Conservation (phyloP, 768 basidiomycete species). For the Suillus hirtellus region DNA sequence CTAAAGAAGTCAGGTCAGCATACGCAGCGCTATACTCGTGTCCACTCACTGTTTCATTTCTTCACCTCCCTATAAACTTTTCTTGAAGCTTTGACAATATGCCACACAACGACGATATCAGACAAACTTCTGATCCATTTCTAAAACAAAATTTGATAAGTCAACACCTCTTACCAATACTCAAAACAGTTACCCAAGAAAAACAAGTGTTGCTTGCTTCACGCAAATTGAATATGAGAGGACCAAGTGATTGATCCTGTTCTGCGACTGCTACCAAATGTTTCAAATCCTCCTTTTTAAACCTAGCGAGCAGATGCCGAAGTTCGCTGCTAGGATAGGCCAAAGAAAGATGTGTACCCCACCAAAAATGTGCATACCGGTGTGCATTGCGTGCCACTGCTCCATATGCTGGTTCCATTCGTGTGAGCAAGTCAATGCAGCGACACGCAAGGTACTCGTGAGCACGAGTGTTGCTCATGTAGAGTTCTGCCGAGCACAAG, state of each 20-base stretch:
- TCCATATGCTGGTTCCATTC: neutral
- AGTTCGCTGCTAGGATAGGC: neutral
- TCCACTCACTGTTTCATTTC: neutral
- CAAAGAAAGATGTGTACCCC: neutral
- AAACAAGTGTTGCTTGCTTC: neutral
- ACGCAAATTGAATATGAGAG: neutral
- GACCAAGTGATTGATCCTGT: neutral
- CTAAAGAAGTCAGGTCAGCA: neutral
- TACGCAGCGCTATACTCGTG: neutral
- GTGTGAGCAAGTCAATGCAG: neutral
- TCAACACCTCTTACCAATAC: too few relatives aligned
- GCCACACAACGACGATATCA: neutral
- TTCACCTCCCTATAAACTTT: neutral
- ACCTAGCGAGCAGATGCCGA: neutral
- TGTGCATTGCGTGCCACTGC: neutral
- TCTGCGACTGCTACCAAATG: neutral
- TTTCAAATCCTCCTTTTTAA: neutral
- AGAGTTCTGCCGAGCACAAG: neutral
- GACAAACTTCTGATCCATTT: constrained; percentile 1
- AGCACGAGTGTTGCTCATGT: neutral
- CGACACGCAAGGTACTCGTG: neutral
- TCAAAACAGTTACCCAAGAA: neutral
- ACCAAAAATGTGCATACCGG: neutral
- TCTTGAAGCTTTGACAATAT: neutral
- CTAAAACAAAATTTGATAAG: neutral